phyloP scores from a whole-genome alignment of 1,284 basidiomycete species.

The Tranzscheliella williamsii region DNA sequence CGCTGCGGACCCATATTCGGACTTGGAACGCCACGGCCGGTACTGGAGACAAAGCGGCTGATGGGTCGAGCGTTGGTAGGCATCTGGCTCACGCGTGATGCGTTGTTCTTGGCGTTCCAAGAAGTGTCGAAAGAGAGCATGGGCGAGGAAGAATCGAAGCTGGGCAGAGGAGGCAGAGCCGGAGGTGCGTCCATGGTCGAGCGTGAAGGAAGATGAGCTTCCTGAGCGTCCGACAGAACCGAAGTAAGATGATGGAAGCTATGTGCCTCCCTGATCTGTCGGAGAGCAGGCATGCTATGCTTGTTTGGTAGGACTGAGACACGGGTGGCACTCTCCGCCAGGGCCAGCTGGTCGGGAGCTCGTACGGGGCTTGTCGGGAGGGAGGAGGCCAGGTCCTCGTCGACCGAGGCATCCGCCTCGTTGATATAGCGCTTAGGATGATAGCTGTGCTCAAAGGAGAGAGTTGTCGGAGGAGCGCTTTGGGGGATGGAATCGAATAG shows the following conservation, averaged over 20 bases:
- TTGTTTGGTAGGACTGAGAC: conserved; percentile 10
- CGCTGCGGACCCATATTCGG: conserved; percentile 18
- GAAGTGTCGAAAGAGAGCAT: conserved; percentile 32
- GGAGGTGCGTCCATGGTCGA: conserved; percentile 13
- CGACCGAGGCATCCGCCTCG: conserved; percentile 11
- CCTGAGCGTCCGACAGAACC: background rate
- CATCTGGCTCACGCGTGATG: conserved; percentile 14
- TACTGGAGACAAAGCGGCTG: conserved; percentile 38
- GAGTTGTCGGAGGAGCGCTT: conserved; percentile 44
- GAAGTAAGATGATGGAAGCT: too few species aligned
- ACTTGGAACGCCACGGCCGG: conserved; percentile 37
- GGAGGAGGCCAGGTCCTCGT: conserved; percentile 11
- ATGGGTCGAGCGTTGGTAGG: conserved; percentile 15
- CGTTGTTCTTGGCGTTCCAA: conserved; percentile 19
- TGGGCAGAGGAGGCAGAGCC: conserved; percentile 28
- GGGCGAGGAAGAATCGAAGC: conserved; percentile 30
- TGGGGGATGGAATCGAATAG: conserved; percentile 27
- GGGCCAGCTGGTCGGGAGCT: conserved; percentile 2
- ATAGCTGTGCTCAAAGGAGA: conserved; percentile 39
- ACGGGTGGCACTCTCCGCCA: conserved; percentile 8
- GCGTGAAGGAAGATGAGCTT: conserved; percentile 14
- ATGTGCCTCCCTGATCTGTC: conserved; percentile 30
- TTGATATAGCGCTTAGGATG: conserved; percentile 18
- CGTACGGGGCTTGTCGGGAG: conserved; percentile 29
- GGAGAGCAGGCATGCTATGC: conserved; percentile 39